These are phyloP conservation scores for Russula sp. DNA, from an alignment of 768 basidiomycete genomes.

Conservation along the genomic window DNA sequence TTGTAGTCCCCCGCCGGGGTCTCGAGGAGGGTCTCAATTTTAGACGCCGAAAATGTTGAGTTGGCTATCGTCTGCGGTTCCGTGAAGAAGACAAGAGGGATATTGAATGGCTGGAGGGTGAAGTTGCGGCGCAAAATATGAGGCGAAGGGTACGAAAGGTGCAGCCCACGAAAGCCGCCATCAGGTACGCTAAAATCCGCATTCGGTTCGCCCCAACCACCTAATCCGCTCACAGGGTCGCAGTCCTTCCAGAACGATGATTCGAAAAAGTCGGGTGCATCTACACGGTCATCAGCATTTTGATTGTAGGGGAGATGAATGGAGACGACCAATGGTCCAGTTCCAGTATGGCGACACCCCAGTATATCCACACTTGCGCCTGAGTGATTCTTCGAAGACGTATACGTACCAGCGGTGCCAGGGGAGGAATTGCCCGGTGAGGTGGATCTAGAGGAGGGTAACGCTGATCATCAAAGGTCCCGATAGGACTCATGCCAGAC, in stretches of 20 bases:
- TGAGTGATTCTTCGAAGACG: conserved; percentile 24
- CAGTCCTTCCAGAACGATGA: conserved; percentile 26
- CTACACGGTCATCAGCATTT: conserved; percentile 9
- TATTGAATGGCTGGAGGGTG: conserved; percentile 31
- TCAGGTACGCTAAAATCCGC: conserved; percentile 26
- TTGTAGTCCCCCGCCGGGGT: conserved; percentile 31
- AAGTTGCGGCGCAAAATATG: conserved; percentile 33
- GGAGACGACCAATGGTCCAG: conserved; percentile 26
- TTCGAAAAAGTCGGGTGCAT: conserved; percentile 25
- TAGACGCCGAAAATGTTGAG: conserved; percentile 27
- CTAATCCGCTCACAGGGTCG: conserved; percentile 26
- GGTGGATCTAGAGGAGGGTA: conserved; percentile 23
- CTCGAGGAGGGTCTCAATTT: conserved; percentile 27
- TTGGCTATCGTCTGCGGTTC: conserved; percentile 28
- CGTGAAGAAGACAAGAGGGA: conserved; percentile 18
- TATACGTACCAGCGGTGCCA: conserved; percentile 29
- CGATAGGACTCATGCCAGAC: background rate
- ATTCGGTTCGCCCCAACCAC: conserved; percentile 28
- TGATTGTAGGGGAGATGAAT: background rate
- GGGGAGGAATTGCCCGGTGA: conserved; percentile 27
- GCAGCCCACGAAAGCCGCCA: conserved; percentile 30
- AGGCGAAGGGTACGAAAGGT: conserved; percentile 31
- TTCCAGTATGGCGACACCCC: conserved; percentile 29
- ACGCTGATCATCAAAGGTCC: background rate
- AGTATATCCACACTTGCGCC: conserved; percentile 25